Conservation (phyloP, 176 grass and related monocot species). For the Paspalum notatum region DNA sequence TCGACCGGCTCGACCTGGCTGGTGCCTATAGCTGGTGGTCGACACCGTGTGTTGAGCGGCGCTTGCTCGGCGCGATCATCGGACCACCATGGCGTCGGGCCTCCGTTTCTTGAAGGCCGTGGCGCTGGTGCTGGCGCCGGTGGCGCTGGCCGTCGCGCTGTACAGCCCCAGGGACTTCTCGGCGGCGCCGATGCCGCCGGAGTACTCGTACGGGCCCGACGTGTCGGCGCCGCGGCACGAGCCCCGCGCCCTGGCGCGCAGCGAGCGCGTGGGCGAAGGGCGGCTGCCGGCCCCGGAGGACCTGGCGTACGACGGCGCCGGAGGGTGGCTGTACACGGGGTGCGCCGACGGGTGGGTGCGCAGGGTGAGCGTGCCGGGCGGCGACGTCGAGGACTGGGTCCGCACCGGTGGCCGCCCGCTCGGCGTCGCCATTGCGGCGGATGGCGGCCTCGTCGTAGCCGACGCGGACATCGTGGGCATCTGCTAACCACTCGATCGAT, state of each 20-base stretch:
- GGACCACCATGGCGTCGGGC: slow-evolving; percentile 12
- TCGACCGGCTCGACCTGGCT: no score
- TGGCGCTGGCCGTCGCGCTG: slow-evolving; percentile 42
- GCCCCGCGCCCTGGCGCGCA: slow-evolving; percentile 31
- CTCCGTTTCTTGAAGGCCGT: slow-evolving; percentile 29
- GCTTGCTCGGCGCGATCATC: neutral
- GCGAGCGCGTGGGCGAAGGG: slow-evolving; percentile 71
- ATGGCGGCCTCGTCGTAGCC: slow-evolving; percentile 62
- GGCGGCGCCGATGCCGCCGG: slow-evolving; percentile 53
- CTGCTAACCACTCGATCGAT: neutral
- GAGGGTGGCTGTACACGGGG: slow-evolving; percentile 63
- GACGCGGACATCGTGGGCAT: slow-evolving; percentile 61
- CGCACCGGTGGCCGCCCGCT: slow-evolving; percentile 66
- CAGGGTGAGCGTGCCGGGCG: slow-evolving; percentile 47
- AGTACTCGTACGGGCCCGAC: slow-evolving; percentile 45
- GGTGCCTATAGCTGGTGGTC: neutral
- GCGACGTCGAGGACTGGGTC: slow-evolving; percentile 71
- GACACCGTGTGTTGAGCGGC: neutral
- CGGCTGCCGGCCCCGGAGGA: slow-evolving; percentile 72
- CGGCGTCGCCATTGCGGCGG: slow-evolving; percentile 49
- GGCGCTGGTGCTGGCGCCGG: slow-evolving; percentile 47
- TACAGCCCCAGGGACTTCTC: slow-evolving; percentile 54
- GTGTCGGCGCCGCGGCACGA: slow-evolving; percentile 49
- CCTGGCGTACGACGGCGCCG: slow-evolving; percentile 60
- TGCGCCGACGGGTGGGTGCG: slow-evolving; percentile 80